Evolutionary conservation across 2,329 filamentous ascomycete genomes (phyloP).

Genomic region (Talaromyces albobiverticillius): DNA sequence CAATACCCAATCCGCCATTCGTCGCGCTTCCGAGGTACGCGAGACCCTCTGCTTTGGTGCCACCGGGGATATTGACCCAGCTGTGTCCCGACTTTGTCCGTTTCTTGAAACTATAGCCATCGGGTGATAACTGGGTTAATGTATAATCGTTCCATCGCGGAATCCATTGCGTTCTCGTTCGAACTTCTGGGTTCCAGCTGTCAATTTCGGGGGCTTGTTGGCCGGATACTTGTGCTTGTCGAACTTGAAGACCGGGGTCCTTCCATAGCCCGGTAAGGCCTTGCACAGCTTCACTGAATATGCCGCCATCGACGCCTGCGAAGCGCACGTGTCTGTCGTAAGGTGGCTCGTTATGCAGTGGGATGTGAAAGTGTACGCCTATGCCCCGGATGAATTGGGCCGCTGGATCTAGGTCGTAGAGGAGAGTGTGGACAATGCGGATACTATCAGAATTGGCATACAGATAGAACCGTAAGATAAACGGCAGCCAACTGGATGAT

Average conservation of each 20-base stretch:
- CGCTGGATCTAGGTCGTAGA: conserved; percentile 52
- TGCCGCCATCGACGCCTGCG: conserved; percentile 53
- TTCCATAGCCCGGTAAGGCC: conserved; percentile 58
- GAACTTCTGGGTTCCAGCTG: conserved; percentile 49
- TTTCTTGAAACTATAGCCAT: conserved; percentile 61
- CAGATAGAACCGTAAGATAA: conserved; percentile 57
- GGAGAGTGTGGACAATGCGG: conserved; percentile 54
- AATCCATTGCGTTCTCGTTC: conserved; percentile 53
- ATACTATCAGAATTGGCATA: conserved; percentile 58
- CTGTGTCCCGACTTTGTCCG: conserved; percentile 56
- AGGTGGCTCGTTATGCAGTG: conserved; percentile 50
- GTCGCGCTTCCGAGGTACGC: conserved; percentile 59
- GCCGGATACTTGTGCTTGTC: conserved; percentile 52
- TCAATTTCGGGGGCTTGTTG: conserved; percentile 41
- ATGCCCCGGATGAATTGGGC: conserved; percentile 55
- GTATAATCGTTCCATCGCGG: conserved; percentile 59
- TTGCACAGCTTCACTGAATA: conserved; percentile 58
- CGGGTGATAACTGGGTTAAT: conserved; percentile 56
- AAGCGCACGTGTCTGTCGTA: conserved; percentile 61
- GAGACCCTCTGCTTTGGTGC: conserved; percentile 55
- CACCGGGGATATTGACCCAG: conserved; percentile 59
- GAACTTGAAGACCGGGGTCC: conserved; percentile 53
- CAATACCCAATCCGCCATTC: conserved; percentile 57
- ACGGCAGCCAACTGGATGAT: conserved; percentile 57
- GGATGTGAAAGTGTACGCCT: conserved; percentile 56